A percentile compares a stretch with the other conserved stretches of the same genome.
Conservation (phyloP, 2,329 filamentous ascomycete genomes). For the Ceratocystis colombiana region DNA sequence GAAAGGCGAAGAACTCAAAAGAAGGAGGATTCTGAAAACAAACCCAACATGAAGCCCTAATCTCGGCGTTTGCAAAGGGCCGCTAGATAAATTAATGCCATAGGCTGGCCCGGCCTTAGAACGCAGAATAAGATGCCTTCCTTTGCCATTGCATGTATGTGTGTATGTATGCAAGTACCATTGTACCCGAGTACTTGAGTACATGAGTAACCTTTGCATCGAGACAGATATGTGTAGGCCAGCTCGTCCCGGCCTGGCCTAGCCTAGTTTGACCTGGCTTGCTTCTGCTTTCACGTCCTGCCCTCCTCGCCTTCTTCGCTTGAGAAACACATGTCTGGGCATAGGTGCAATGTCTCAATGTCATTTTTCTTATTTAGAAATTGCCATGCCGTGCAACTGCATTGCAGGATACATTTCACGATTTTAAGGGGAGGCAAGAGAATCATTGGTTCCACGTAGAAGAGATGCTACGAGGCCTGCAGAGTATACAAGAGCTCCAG, state of each 20-base stretch:
- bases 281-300: not conserved
- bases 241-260: too few relatives aligned
- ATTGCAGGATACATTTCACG: slow-evolving; percentile 6
- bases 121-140: not conserved
- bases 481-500: not conserved
- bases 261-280: not conserved
- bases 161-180: not conserved
- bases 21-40: not conserved
- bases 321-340: not conserved
- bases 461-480: not conserved
- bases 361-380: slow-evolving; percentile 9
- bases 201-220: not conserved
- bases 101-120: not conserved
- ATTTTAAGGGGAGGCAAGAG: slow-evolving; percentile 1
- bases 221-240: too few relatives aligned
- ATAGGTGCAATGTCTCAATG: slow-evolving; percentile 2
- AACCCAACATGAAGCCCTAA: not conserved
- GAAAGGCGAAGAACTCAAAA: not conserved
- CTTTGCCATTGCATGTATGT: not conserved
- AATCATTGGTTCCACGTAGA: slow-evolving; percentile 10
- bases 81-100: not conserved
- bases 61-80: not conserved
- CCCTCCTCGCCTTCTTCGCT: not conserved
- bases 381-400: slow-evolving; percentile 9
- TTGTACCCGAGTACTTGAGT: not conserved